Evolutionary conservation across 352 stramenopile genomes (phyloP).

Genomic region (Globisporangium middletonii): DNA sequence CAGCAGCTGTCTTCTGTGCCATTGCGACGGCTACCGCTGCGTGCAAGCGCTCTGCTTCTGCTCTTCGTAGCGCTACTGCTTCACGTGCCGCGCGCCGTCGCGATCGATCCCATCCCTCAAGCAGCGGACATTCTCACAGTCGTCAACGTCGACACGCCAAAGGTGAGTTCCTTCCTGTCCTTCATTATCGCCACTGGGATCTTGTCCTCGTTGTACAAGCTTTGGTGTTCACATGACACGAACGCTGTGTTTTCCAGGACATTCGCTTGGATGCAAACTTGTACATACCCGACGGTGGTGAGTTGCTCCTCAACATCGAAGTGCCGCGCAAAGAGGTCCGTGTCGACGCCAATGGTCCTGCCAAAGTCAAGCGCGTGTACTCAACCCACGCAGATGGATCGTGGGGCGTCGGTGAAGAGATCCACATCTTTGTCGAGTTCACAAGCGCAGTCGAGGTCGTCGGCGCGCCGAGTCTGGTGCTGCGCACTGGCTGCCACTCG

Average conservation of each 20-base stretch:
- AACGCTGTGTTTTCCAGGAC: slow-evolving; percentile 16
- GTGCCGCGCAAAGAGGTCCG: slow-evolving; percentile 49
- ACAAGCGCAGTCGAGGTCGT: slow-evolving; percentile 61
- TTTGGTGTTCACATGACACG: not conserved
- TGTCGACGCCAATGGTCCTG: slow-evolving; percentile 40
- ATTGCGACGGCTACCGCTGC: too few relatives aligned
- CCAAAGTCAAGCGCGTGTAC: slow-evolving; percentile 62
- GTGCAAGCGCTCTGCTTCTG: not conserved
- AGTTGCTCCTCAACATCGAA: slow-evolving; percentile 59
- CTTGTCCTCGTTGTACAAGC: not conserved
- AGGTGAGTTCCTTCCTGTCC: slow-evolving; percentile 22
- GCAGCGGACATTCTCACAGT: slow-evolving; percentile 40
- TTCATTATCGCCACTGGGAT: not conserved
- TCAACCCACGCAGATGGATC: slow-evolving; percentile 37
- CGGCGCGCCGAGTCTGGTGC: slow-evolving; percentile 32
- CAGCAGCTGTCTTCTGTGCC: too few relatives aligned
- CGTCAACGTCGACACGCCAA: slow-evolving; percentile 37
- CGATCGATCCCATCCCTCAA: slow-evolving; percentile 41
- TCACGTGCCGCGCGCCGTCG: not conserved
- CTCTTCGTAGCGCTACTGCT: slow-evolving; percentile 5
- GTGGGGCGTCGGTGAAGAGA: slow-evolving; percentile 53
- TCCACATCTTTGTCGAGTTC: slow-evolving; percentile 65
- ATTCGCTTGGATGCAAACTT: slow-evolving; percentile 66
- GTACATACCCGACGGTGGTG: slow-evolving; percentile 60
- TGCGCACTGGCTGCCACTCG: slow-evolving; percentile 52